Evolutionary conservation across 768 basidiomycete species (phyloP), one percentile per base, ranked within the genome.

Genomic region (Jaapia argillacea): DNA sequence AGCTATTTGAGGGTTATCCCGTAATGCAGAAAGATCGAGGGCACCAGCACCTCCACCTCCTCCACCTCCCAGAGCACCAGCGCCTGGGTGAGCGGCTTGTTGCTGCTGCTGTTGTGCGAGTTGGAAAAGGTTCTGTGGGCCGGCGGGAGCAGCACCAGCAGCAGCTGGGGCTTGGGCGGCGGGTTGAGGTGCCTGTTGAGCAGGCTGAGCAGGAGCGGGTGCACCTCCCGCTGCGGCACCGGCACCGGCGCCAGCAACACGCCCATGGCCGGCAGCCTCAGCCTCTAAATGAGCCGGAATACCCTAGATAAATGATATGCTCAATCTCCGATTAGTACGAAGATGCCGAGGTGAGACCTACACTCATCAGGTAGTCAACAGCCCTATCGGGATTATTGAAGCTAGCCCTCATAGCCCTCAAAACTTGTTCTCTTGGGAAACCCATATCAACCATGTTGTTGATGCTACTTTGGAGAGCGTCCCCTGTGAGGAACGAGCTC

Each of bases 321-420:
- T 24, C 18, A 20, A 33, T n/a, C n/a, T n/a, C n/a, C n/a, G n/a
- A n/a, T n/a, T 16, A 33, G 16, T 33, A 33, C 28, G 28, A 33
- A 10, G 28, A 33, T 16, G 10, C 10, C 6, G 33, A 42, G 23
- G 16, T 10, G 33, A 25, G 10, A 66, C 83, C 51, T 53, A 93
- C 94, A 47, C 58, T 94, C 77, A 98, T 83, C 44, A 99, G 67
- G 62, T 99, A 99, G 61, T 99, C 96, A n/a, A 91, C 94, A 5
- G 96, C 96, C 24, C 96, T 77, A 54, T 98, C 92, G 5, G 96
- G 87, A 64, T 99, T 98, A 64, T 99, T 99, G 67, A 75, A 99
- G 57, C 88, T 92, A 22, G 93, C 96, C 46, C 90, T 72, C 59
- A 99, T 59, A 3, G 93, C 92, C 13, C 81, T 75, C 54, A 80